Conservation (phyloP, 495 filamentous ascomycete species). For the Polyplosphaeria fusca region DNA sequence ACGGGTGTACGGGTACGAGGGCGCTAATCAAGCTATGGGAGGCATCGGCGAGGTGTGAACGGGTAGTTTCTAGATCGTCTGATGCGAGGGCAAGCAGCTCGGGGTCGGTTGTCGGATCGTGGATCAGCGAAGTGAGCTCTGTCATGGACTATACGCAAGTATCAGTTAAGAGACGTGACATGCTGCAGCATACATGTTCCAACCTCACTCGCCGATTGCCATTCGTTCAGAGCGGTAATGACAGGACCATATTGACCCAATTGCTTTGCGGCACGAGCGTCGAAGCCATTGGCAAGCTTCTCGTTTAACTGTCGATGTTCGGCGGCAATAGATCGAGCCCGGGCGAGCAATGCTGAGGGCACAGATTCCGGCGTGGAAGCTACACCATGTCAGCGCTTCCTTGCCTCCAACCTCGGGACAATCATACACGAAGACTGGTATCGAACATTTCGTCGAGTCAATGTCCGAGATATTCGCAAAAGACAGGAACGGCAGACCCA, state of each 20-base stretch:
- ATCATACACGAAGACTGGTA: constrained; percentile 31
- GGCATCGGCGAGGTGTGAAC: constrained; percentile 55
- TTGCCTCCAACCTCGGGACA: background rate
- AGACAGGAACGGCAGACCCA: constrained; percentile 41
- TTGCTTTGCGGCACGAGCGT: constrained; percentile 68
- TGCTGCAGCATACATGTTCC: background rate
- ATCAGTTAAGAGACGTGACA: constrained; percentile 10
- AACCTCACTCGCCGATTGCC: constrained; percentile 56
- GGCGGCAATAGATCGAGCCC: constrained; percentile 60
- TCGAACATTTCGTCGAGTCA: constrained; percentile 11
- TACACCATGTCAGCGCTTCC: background rate
- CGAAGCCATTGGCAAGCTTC: constrained; percentile 60
- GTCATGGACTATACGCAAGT: constrained; percentile 47
- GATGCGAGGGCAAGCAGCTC: constrained; percentile 67
- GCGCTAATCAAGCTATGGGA: constrained; percentile 64
- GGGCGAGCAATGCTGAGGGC: constrained; percentile 58
- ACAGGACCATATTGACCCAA: constrained; percentile 72
- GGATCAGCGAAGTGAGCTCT: constrained; percentile 58
- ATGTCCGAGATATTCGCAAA: constrained; percentile 17
- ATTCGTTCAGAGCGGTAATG: constrained; percentile 65
- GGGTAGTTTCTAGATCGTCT: constrained; percentile 70
- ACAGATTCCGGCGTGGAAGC: constrained; percentile 36
- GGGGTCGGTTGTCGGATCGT: constrained; percentile 57
- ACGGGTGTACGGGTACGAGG: constrained; percentile 85
- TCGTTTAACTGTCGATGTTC: constrained; percentile 66